Evolutionary conservation across 768 basidiomycete genomes (phyloP).

Genomic region (Termitomyces eurrhizus): DNA sequence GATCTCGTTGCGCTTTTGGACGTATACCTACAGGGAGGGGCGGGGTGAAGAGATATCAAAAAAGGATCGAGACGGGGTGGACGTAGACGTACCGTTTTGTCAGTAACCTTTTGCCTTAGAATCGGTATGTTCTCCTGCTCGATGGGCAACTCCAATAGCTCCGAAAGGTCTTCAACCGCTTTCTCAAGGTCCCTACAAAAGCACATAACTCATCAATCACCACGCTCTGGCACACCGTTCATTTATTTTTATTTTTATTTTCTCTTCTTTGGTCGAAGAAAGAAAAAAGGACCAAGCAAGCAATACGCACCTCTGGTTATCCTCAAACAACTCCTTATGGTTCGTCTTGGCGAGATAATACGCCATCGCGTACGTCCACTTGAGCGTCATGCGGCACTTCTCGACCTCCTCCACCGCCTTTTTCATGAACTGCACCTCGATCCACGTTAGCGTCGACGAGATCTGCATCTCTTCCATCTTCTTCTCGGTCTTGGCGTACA

Average conservation of each 20-base stretch:
- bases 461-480: conserved; percentile 99
- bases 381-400: conserved; percentile 90
- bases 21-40: conserved; percentile 60
- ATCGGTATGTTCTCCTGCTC: conserved; percentile 79
- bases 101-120: conserved; percentile 88
- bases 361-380: conserved; percentile 99
- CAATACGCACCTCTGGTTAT: conserved; percentile 77
- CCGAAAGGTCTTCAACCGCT: conserved; percentile 93
- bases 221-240: neutral
- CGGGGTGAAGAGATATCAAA: neutral
- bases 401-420: conserved; percentile 93
- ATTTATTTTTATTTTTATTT: too few species aligned
- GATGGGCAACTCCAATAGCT: conserved; percentile 87
- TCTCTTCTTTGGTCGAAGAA: too few species aligned
- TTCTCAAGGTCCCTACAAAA: conserved; percentile 76
- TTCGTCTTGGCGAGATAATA: conserved; percentile 92
- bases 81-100: conserved; percentile 72
- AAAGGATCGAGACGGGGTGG: neutral
- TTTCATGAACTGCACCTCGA: conserved; percentile 98
- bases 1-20: conserved; percentile 96
- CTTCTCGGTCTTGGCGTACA: conserved; percentile 96
- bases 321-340: conserved; percentile 93
- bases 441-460: conserved; percentile 90
- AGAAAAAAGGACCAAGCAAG: too few species aligned
- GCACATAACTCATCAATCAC: too few species aligned